These are phyloP conservation scores for Nadsonia fulvescens DNA, from an alignment of 805 yeast species.

Conservation along the genomic window DNA sequence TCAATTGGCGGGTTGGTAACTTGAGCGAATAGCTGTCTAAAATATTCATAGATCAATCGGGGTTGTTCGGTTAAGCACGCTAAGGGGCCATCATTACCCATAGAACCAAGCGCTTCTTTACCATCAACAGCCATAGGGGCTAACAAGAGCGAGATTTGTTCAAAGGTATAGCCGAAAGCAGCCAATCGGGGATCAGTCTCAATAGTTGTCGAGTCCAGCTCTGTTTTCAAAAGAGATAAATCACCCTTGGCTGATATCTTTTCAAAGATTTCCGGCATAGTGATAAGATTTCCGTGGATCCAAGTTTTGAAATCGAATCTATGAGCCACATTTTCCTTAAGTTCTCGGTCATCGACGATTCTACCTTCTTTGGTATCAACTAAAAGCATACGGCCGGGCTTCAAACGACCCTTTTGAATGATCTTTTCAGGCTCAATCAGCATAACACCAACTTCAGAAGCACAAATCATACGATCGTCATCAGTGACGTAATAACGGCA, in stretches of 20 bases:
- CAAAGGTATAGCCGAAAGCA: slow-evolving; percentile 89
- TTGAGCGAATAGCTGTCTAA: slow-evolving; percentile 92
- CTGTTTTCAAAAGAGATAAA: slow-evolving; percentile 10
- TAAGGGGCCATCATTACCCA: slow-evolving; percentile 95
- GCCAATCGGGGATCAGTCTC: slow-evolving; percentile 69
- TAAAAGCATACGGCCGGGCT: slow-evolving; percentile 89
- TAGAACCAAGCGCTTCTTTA: slow-evolving; percentile 90
- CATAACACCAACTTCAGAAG: slow-evolving; percentile 95
- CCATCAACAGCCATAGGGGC: slow-evolving; percentile 90
- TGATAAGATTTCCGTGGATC: slow-evolving; percentile 73
- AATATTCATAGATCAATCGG: slow-evolving; percentile 75
- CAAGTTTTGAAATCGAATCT: slow-evolving; percentile 87
- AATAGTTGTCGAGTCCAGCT: slow-evolving; percentile 23
- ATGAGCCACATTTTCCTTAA: slow-evolving; percentile 61
- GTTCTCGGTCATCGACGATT: slow-evolving; percentile 82
- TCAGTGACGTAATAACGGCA: slow-evolving; percentile 92
- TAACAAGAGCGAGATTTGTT: slow-evolving; percentile 64
- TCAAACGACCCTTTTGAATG: slow-evolving; percentile 80
- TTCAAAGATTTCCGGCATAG: slow-evolving; percentile 53
- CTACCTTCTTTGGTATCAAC: slow-evolving; percentile 89
- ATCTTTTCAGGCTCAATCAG: slow-evolving; percentile 70
- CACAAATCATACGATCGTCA: slow-evolving; percentile 92
- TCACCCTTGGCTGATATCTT: slow-evolving; percentile 32
- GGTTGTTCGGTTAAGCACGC: slow-evolving; percentile 94
- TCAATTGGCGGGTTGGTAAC: slow-evolving; percentile 98